Percentiles rank a stretch among this genome's conserved stretches.
phyloP scores from a whole-genome alignment of 768 basidiomycete genomes.

The Mrakia frigida region DNA sequence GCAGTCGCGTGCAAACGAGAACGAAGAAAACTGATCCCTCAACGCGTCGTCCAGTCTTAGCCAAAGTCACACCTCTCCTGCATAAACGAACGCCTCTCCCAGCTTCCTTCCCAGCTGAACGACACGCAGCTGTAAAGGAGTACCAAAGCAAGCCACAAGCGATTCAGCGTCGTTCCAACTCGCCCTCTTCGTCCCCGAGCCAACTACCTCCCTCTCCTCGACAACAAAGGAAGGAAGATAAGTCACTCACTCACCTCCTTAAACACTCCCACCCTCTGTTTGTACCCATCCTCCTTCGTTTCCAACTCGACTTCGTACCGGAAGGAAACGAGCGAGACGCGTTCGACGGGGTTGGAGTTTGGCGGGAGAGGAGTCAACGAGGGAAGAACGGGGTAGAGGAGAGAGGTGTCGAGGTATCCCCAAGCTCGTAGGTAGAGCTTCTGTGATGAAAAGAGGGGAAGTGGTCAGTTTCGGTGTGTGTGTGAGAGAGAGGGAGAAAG shows the following conservation, averaged over 20 bases:
- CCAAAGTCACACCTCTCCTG: too few relatives aligned
- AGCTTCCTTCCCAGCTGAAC: background rate
- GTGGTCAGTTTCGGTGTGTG: background rate
- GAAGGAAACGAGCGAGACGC: constrained; percentile 2
- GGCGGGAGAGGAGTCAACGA: background rate
- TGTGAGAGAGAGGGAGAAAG: background rate
- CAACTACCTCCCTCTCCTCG: too few relatives aligned
- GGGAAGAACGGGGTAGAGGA: background rate
- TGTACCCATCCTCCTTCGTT: background rate
- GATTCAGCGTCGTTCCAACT: background rate
- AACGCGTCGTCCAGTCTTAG: too few relatives aligned
- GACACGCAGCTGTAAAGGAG: background rate
- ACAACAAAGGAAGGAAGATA: too few relatives aligned
- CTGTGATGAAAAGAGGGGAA: background rate
- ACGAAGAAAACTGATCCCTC: too few relatives aligned
- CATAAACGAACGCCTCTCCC: background rate
- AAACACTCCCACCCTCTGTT: background rate
- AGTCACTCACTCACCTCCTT: background rate
- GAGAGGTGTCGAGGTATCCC: constrained; percentile 6
- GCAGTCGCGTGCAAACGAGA: too few relatives aligned
- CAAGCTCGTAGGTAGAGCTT: background rate
- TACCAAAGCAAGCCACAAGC: background rate
- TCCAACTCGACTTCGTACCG: background rate
- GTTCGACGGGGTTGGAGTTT: background rate
- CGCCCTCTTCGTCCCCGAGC: background rate